Evolutionary conservation across 352 stramenopile species (phyloP).

Genomic region (Blastocystis sp.): DNA sequence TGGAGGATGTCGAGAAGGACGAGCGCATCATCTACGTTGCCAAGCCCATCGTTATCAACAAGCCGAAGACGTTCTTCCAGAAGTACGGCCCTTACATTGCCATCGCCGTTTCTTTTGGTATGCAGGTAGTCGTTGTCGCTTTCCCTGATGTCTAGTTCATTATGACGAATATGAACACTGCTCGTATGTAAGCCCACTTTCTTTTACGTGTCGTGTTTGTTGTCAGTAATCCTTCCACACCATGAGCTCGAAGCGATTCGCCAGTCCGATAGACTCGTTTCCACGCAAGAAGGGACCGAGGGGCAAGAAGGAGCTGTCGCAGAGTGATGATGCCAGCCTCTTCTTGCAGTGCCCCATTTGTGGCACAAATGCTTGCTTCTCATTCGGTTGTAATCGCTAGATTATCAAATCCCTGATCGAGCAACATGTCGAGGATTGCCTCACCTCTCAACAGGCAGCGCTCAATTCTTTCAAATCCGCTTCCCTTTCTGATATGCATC

Average conservation of each 20-base stretch:
- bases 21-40: slow-evolving; percentile 13
- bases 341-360: slow-evolving; percentile 43
- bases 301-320: not conserved
- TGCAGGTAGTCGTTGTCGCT: slow-evolving; percentile 18
- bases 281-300: not conserved
- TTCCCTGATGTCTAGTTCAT: slow-evolving; percentile 19
- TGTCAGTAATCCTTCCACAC: not conserved
- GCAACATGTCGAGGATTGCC: slow-evolving; percentile 30
- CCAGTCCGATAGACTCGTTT: slow-evolving; percentile 1
- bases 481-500: not conserved
- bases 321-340: slow-evolving; percentile 10
- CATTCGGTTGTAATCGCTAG: not conserved
- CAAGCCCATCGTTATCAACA: slow-evolving; percentile 31
- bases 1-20: slow-evolving; percentile 42
- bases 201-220: not conserved
- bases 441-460: not conserved
- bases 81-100: slow-evolving; percentile 64
- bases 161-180: slow-evolving; percentile 36
- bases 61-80: slow-evolving; percentile 66
- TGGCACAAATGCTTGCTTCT: not conserved
- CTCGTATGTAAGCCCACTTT: not conserved
- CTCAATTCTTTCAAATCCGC: not conserved
- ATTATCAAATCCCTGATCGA: slow-evolving; percentile 43
- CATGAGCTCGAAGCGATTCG: not conserved
- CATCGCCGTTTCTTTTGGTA: slow-evolving; percentile 51